Conservation (phyloP, 331 rosid species). For the Ulmus americana region DNA sequence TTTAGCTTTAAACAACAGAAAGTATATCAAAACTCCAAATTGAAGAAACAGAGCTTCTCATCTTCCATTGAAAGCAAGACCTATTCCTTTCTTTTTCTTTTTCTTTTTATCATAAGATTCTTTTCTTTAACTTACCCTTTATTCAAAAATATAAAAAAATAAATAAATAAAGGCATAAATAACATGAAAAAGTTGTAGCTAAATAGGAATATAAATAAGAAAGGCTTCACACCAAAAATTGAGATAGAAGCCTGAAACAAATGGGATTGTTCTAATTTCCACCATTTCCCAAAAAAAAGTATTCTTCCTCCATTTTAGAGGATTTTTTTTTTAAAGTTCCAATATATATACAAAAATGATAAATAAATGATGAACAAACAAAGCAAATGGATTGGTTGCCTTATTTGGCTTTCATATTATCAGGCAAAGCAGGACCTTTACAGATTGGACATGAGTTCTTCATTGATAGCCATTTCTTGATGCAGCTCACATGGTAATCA, state of each 20-base stretch:
- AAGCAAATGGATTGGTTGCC: background rate
- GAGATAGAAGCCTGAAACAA: slow-evolving; percentile 39
- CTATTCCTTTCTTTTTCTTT: background rate
- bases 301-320: slow-evolving; percentile 36
- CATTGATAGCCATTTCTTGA: slow-evolving; percentile 75
- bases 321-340: slow-evolving; percentile 11
- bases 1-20: no score
- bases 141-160: no score
- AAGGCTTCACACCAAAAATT: slow-evolving; percentile 22
- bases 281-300: slow-evolving; percentile 28
- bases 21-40: no score
- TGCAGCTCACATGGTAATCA: slow-evolving; percentile 75
- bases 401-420: slow-evolving; percentile 45
- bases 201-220: background rate
- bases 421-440: slow-evolving; percentile 53
- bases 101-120: background rate
- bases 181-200: background rate
- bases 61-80: no score
- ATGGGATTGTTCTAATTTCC: slow-evolving; percentile 32
- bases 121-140: no score
- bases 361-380: background rate
- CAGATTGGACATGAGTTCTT: slow-evolving; percentile 73
- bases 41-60: no score
- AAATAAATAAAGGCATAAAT: background rate
- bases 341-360: slow-evolving; percentile 36